Percentiles rank a stretch among this genome's conserved stretches.
Conservation (phyloP, 1,139 yeast species). For the Candida neerlandica region DNA sequence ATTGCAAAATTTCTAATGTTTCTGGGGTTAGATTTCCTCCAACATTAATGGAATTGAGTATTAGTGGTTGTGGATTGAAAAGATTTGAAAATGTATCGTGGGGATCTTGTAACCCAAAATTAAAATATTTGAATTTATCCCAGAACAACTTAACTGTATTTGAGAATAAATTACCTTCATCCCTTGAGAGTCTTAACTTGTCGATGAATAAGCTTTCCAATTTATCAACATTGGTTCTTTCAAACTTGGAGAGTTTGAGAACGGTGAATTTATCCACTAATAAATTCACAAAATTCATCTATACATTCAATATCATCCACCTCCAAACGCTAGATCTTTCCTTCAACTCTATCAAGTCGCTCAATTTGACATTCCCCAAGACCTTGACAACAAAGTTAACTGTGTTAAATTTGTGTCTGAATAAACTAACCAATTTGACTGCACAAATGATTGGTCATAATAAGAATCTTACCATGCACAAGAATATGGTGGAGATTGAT, state of each 20-base stretch:
- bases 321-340: constrained; percentile 21
- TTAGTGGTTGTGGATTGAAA: constrained; percentile 23
- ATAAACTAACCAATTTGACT: constrained; percentile 17
- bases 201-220: constrained; percentile 15
- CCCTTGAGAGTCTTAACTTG: constrained; percentile 15
- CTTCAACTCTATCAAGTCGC: constrained; percentile 16
- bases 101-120: constrained; percentile 13
- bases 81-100: constrained; percentile 18
- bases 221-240: constrained; percentile 13
- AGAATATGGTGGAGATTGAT: constrained; percentile 24
- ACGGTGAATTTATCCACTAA: constrained; percentile 18
- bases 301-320: constrained; percentile 11
- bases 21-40: constrained; percentile 17
- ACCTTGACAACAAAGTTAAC: constrained; percentile 17
- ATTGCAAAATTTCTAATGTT: constrained; percentile 19
- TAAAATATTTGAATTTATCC: constrained; percentile 18
- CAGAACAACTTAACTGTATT: constrained; percentile 18
- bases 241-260: constrained; percentile 14
- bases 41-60: constrained; percentile 23
- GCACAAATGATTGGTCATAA: constrained; percentile 20
- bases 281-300: constrained; percentile 14
- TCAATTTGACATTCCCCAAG: constrained; percentile 17
- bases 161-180: constrained; percentile 15
- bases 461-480: constrained; percentile 16
- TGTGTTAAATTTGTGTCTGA: constrained; percentile 21